phyloP scores from a whole-genome alignment of 1,139 yeast species.

The Suhomyces terraborum region DNA sequence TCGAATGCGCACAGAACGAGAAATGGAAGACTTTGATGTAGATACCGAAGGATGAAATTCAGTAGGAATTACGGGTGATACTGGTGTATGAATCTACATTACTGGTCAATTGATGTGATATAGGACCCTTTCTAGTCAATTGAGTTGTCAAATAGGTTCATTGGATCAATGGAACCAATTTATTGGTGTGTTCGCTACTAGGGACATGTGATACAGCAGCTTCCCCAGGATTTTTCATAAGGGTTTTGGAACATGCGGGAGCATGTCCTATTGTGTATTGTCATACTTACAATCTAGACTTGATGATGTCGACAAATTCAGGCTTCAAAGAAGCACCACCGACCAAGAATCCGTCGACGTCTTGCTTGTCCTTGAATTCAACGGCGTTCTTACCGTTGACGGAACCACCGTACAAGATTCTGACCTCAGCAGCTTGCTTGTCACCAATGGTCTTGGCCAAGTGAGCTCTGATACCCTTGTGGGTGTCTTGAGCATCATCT shows the following conservation, averaged over 20 bases:
- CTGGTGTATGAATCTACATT: too few species aligned
- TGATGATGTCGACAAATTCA: constrained; percentile 93
- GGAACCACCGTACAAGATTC: constrained; percentile 98
- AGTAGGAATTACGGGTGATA: too few species aligned
- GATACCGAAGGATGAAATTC: too few species aligned
- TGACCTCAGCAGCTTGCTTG: constrained; percentile 71
- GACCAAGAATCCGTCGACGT: constrained; percentile 97
- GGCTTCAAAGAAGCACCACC: constrained; percentile 99
- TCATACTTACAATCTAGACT: constrained; percentile 69
- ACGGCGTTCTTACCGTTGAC: constrained; percentile 94
- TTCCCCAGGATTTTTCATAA: not conserved
- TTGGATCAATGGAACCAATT: too few species aligned
- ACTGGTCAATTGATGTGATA: too few species aligned
- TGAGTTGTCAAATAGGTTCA: too few species aligned
- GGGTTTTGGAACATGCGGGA: constrained; percentile 3
- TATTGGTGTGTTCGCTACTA: not conserved
- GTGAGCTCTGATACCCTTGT: constrained; percentile 83
- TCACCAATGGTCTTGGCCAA: constrained; percentile 75
- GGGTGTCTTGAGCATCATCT: constrained; percentile 95
- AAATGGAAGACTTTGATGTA: too few species aligned
- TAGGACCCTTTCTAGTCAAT: too few species aligned
- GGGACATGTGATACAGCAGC: not conserved
- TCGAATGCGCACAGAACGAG: too few species aligned
- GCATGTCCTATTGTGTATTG: not conserved
- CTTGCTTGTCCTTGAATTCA: constrained; percentile 87